Percentiles rank a stretch among this genome's conserved stretches.
phyloP scores from a whole-genome alignment of 192 early-diverging fungal species.

The Mortierella antarctica region DNA sequence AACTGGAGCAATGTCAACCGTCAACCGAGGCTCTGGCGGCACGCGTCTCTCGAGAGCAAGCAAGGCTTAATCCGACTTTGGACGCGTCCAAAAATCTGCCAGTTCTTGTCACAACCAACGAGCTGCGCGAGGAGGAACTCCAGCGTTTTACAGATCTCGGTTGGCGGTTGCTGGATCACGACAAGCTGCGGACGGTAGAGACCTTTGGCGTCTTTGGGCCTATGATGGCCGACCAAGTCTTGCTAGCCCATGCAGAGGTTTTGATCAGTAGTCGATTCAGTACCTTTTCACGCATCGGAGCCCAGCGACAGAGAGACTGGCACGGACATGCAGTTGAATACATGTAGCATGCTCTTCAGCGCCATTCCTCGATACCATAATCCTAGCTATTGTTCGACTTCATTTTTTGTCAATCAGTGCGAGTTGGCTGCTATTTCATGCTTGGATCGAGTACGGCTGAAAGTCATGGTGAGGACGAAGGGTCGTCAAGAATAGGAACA shows the following conservation, averaged over 20 bases:
- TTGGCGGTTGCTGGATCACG: slow-evolving; percentile 30
- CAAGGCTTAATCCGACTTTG: neutral
- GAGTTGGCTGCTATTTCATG: neutral
- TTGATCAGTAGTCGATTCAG: slow-evolving; percentile 35
- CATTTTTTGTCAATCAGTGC: neutral
- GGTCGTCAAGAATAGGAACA: too few relatives aligned
- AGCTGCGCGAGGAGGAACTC: slow-evolving; percentile 15
- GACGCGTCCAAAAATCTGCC: slow-evolving; percentile 3
- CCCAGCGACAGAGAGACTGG: slow-evolving; percentile 33
- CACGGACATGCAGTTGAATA: slow-evolving; percentile 25
- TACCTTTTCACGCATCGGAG: slow-evolving; percentile 32
- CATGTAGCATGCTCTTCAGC: slow-evolving; percentile 9
- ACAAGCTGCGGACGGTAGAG: slow-evolving; percentile 17
- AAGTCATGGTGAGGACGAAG: too few relatives aligned
- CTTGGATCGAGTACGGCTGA: too few relatives aligned
- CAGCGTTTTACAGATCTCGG: slow-evolving; percentile 20
- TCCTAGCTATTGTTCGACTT: too few relatives aligned
- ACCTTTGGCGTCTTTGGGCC: slow-evolving; percentile 33
- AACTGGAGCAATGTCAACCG: slow-evolving; percentile 23
- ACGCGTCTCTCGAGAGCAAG: slow-evolving; percentile 8
- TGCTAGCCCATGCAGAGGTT: slow-evolving; percentile 27
- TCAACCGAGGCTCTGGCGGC: slow-evolving; percentile 15
- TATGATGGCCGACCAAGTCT: slow-evolving; percentile 40
- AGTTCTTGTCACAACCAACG: slow-evolving; percentile 39
- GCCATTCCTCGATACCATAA: too few relatives aligned